These are phyloP conservation scores for Cladochytrium replicatum DNA, from an alignment of 192 early-diverging fungal species.

Conservation along the genomic window DNA sequence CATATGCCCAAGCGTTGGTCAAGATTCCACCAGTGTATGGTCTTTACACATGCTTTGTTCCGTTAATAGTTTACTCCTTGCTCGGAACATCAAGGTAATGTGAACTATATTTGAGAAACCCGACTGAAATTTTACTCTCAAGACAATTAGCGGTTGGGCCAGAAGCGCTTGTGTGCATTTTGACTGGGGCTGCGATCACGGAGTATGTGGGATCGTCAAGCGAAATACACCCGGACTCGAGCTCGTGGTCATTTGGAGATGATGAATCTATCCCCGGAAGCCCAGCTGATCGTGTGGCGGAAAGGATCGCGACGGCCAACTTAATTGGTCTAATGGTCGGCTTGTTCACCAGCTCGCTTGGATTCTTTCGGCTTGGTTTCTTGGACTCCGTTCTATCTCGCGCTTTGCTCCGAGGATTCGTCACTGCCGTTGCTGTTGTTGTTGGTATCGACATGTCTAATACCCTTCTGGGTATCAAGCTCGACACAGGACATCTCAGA, in stretches of 20 bases:
- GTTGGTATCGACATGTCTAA: slow-evolving; percentile 82
- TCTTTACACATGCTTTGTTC: slow-evolving; percentile 77
- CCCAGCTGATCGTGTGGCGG: slow-evolving; percentile 4
- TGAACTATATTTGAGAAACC: not conserved
- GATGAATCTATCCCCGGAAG: slow-evolving; percentile 26
- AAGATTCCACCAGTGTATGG: slow-evolving; percentile 81
- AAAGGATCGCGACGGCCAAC: slow-evolving; percentile 47
- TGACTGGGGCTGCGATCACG: slow-evolving; percentile 58
- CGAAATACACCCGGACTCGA: not conserved
- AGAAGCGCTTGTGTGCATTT: slow-evolving; percentile 83
- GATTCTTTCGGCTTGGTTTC: slow-evolving; percentile 96
- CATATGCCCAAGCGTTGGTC: slow-evolving; percentile 83
- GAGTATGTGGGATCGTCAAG: slow-evolving; percentile 32
- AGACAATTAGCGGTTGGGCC: slow-evolving; percentile 92
- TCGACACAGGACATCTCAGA: not conserved
- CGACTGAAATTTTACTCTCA: slow-evolving; percentile 6
- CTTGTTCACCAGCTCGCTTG: slow-evolving; percentile 82
- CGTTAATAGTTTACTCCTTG: slow-evolving; percentile 74
- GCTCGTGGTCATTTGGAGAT: not conserved
- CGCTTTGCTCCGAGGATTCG: slow-evolving; percentile 89
- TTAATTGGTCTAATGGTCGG: slow-evolving; percentile 80
- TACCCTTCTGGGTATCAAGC: slow-evolving; percentile 59
- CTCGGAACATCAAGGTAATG: slow-evolving; percentile 82
- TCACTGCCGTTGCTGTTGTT: slow-evolving; percentile 86
- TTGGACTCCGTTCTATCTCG: slow-evolving; percentile 91